Evolutionary conservation across 108 stramenopile species (phyloP), one percentile per base, ranked within the genome.

Genomic region (Cyclostephanos invisitatus): DNA sequence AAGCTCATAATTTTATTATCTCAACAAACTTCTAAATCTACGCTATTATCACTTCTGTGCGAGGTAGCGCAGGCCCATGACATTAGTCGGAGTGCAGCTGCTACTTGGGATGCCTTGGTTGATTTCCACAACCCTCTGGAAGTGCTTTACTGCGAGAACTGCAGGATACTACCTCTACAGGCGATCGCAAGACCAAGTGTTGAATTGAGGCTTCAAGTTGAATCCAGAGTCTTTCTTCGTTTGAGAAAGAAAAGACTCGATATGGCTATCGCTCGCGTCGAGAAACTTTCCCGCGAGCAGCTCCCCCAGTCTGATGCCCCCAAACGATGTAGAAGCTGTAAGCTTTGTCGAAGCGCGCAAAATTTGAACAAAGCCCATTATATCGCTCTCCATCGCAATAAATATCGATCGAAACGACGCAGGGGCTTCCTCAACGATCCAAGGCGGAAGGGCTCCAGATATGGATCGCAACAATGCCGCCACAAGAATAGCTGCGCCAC

Each of bases 161-260:
- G 32, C 32, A 32, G 3, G 32, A 40, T 3, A 46, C 2, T 46
- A 14, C 14, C 44, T 61, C 67, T 74, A 78, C 18, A 78, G 35
- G 46, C 93, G 82, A 62, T 91, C 89, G 61, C 89, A 86, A 18
- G 89, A 87, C 87, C 89, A 92, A n/a, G 50, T 78, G 11, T 89
- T 92, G 44, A 71, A 70, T 17, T 84, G 86, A 10, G 93, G 91
- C 70, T 87, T 89, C 54, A 87, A 80, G 27, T 86, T 84, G 61
- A 89, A 94, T 58, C 88, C 93, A 17, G 91, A 81, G 38, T 85
- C 93, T 50, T 89, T 94, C 73, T 94, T 69, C 0, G 84, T 76
- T 64, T 89, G 77, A 15, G 77, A 14, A 2, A 92, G 53, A 55
- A 91, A 92, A 2, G 67, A 53, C 3, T 75, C 63, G 57, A 87